phyloP scores from a whole-genome alignment of 2,329 filamentous ascomycete species.

The Davidsoniella virescens region DNA sequence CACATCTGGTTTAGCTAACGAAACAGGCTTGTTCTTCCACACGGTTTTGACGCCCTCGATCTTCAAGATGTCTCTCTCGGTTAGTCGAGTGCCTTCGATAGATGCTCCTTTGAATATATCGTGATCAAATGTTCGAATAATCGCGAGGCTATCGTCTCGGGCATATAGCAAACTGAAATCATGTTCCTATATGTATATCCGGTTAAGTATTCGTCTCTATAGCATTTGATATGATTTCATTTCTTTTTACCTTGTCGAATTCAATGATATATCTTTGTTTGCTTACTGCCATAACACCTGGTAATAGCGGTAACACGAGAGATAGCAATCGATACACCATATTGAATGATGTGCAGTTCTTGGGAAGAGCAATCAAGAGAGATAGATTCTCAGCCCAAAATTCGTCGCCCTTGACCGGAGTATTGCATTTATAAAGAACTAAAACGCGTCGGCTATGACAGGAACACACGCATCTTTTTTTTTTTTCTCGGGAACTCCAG shows the following conservation, averaged over 20 bases:
- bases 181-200: background rate
- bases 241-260: slow-evolving; percentile 1
- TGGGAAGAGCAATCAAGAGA: too few relatives aligned
- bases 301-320: too few relatives aligned
- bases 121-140: slow-evolving; percentile 19
- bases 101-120: slow-evolving; percentile 36
- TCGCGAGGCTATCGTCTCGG: background rate
- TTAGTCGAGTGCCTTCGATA: slow-evolving; percentile 31
- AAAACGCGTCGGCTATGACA: too few relatives aligned
- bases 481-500: too few relatives aligned
- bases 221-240: background rate
- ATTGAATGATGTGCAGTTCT: too few relatives aligned
- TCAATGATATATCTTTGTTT: slow-evolving; percentile 8
- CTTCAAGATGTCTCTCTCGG: slow-evolving; percentile 24
- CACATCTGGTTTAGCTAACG: slow-evolving; percentile 14
- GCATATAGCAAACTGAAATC: background rate
- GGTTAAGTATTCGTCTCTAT: background rate
- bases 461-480: too few relatives aligned
- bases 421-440: too few relatives aligned
- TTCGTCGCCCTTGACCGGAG: too few relatives aligned
- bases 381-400: too few relatives aligned
- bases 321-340: too few relatives aligned
- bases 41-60: slow-evolving; percentile 25
- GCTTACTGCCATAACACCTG: too few relatives aligned
- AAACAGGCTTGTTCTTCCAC: slow-evolving; percentile 30